Evolutionary conservation across 352 stramenopile genomes (phyloP), one percentile per base, ranked within the genome.

Genomic region (Phytophthora citrophthora): DNA sequence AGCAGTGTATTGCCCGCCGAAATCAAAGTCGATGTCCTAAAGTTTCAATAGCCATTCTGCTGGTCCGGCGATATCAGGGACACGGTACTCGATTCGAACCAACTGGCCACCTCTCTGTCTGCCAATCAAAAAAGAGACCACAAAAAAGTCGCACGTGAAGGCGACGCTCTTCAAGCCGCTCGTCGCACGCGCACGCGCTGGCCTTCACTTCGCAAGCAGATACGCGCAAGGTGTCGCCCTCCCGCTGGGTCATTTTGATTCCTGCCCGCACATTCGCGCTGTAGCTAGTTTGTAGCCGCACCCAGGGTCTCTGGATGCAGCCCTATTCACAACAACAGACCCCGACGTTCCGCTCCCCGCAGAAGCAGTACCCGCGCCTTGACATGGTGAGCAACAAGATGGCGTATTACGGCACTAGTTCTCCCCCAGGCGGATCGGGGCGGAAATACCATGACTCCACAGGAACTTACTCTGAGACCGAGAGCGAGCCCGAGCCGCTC

Each of bases 401-500:
- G 8, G 51, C 69, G 16, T 71, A 61, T 50, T 71, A 72, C 49
- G 32, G 49, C 45, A 50, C 49, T 39, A 52, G 49, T 26, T 68
- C 64, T 43, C 58, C 58, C 7, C 47, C 54, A 1, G 39, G 26
- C 32, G 51, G 56, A 13, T 64, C 53, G 11, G 49, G 61, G 4
- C 64, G 59, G 45, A 69, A 69, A 23, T 64, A 68, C 54, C 68
- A 70, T 20, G 65, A 75, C 61, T 78, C 70, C 26, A 67, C 67
- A 29, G 57, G 67, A 13, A 76, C 70, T 18, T 75, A 77, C 52
- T 81, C 76, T 26, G 73, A 83, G 76, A 85, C 74, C 34, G 74
- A 85, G 68, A 83, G 71, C 16, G 76, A 85, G 41, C 70, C 67
- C 0, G 76, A 85, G 68, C 72, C 72, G 57, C 68, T 84, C 8